Conservation (phyloP, 139 green algal genomes). For the Chlorella sp. region DNA sequence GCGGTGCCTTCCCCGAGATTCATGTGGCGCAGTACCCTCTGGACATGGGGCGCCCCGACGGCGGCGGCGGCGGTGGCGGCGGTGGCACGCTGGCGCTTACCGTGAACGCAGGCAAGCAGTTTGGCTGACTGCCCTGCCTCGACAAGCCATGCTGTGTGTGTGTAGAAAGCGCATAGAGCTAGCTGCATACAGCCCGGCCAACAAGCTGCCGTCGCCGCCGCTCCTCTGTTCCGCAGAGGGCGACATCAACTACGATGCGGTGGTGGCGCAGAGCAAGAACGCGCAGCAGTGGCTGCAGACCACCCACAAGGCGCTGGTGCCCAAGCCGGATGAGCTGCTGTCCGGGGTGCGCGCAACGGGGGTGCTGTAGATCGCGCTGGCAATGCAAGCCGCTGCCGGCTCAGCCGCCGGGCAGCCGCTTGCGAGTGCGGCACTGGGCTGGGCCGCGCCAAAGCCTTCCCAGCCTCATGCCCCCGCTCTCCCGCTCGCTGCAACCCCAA, state of each 20-base stretch:
- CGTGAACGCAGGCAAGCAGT: conserved; percentile 49
- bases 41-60: conserved; percentile 84
- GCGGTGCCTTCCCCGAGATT: conserved; percentile 88
- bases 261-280: conserved; percentile 85
- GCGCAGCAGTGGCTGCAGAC: conserved; percentile 72
- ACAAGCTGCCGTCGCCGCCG: not conserved
- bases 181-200: too few relatives aligned
- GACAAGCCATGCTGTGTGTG: not conserved
- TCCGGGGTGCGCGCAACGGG: conserved; percentile 46
- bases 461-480: too few relatives aligned
- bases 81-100: conserved; percentile 80
- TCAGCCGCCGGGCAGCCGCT: too few relatives aligned
- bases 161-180: too few relatives aligned
- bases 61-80: conserved; percentile 41
- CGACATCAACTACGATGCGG: conserved; percentile 86
- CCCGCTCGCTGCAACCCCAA: not conserved
- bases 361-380: too few relatives aligned
- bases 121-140: not conserved
- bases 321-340: conserved; percentile 82
- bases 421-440: too few relatives aligned
- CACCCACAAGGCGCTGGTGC: conserved; percentile 84
- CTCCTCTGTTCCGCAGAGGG: conserved; percentile 53
- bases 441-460: too few relatives aligned
- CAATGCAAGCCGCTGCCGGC: too few relatives aligned
- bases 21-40: conserved; percentile 93